A percentile compares a stretch with the other conserved stretches of the same genome.
Conservation (phyloP, 75 land plant species). For the Pinus albicaulis region DNA sequence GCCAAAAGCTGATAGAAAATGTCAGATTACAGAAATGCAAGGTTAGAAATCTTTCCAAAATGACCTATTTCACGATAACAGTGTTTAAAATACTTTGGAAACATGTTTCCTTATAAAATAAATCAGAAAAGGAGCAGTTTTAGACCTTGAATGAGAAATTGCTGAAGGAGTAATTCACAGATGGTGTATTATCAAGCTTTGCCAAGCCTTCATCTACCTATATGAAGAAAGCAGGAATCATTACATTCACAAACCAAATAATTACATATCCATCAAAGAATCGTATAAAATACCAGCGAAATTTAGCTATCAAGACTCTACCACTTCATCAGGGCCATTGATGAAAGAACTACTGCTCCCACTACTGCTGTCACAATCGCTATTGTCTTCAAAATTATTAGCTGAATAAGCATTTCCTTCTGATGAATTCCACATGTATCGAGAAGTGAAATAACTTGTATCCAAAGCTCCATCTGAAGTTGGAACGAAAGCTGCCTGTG, state of each 20-base stretch:
- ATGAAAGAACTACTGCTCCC: slow-evolving; percentile 77
- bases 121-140: not conserved
- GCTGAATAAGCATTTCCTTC: slow-evolving; percentile 54
- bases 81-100: not conserved
- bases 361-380: slow-evolving; percentile 68
- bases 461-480: slow-evolving; percentile 84
- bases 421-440: slow-evolving; percentile 73
- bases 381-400: slow-evolving; percentile 67
- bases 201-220: slow-evolving; percentile 78
- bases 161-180: slow-evolving; percentile 85
- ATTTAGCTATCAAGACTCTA: slow-evolving; percentile 17
- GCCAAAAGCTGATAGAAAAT: not conserved
- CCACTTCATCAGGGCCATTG: slow-evolving; percentile 82
- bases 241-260: not conserved
- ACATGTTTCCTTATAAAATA: not conserved
- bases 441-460: slow-evolving; percentile 97
- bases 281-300: not conserved
- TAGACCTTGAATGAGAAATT: slow-evolving; percentile 97
- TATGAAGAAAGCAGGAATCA: not conserved
- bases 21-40: not conserved
- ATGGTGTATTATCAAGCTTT: slow-evolving; percentile 61
- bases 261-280: not conserved
- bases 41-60: not conserved
- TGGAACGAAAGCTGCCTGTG: slow-evolving; percentile 96
- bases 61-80: not conserved